Conservation (phyloP, 768 basidiomycete species). For the Boletus reticuloceps region DNA sequence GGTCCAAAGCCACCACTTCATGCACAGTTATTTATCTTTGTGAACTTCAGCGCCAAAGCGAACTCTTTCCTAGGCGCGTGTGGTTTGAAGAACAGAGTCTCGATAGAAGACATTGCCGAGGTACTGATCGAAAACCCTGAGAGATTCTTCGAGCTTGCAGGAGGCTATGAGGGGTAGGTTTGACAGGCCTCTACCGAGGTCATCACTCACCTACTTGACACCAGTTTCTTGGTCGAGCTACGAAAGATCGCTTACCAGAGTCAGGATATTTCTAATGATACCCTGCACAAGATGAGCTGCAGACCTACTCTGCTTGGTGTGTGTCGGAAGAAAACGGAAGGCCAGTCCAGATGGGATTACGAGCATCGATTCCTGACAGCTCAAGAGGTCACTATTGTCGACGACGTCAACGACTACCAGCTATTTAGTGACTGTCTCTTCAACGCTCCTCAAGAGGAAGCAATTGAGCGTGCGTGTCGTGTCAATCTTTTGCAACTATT, state of each 20-base stretch:
- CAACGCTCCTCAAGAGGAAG: slow-evolving; percentile 80
- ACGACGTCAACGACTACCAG: slow-evolving; percentile 75
- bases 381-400: slow-evolving; percentile 69
- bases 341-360: slow-evolving; percentile 65
- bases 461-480: slow-evolving; percentile 61
- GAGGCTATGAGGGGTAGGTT: slow-evolving; percentile 59
- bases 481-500: background rate
- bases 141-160: slow-evolving; percentile 64
- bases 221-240: slow-evolving; percentile 77
- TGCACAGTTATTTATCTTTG: slow-evolving; percentile 75
- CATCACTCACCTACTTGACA: background rate
- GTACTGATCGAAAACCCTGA: slow-evolving; percentile 63
- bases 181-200: background rate
- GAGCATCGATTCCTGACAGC: slow-evolving; percentile 65
- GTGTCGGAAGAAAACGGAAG: slow-evolving; percentile 48
- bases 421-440: slow-evolving; percentile 71
- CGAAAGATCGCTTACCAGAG: slow-evolving; percentile 75
- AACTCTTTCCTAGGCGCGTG: slow-evolving; percentile 80
- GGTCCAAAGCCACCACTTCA: slow-evolving; percentile 53
- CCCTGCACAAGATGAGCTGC: slow-evolving; percentile 57
- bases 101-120: slow-evolving; percentile 69
- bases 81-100: slow-evolving; percentile 80
- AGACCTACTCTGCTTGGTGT: slow-evolving; percentile 67
- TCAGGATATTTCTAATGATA: slow-evolving; percentile 42
- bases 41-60: slow-evolving; percentile 77